Evolutionary conservation across 2,329 filamentous ascomycete species (phyloP), one percentile per base, ranked within the genome.

Genomic region (Didymellaceae sp.): DNA sequence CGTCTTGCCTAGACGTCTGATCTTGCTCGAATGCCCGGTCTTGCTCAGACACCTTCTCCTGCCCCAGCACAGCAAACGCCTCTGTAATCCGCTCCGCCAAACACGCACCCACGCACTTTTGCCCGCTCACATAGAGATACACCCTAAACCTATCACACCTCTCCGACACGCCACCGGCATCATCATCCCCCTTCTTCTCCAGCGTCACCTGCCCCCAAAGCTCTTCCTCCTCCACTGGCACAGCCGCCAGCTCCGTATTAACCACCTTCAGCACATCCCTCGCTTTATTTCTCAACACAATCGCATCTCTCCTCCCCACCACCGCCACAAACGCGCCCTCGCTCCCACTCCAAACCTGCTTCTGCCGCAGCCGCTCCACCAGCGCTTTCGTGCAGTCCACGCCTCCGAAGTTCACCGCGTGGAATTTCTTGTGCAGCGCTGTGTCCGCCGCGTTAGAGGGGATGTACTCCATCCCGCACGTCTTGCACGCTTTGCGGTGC

Each of bases 381-480:
- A 86, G 83, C 14, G 78, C 76, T 66, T 82, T 85, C 14, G 81
- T 80, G 26, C 87, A 75, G 57, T 86, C 82, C 16, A 87, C 79
- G 1, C 86, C 86, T 18, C 81, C 80, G 2, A 79, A 74, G 58
- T 85, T 82, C 72, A 83, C 81, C 26, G 81, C 80, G 65, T 88
- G 86, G 58, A 84, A 88, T 55, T 83, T 85, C 57, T 81, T 81
- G 64, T 88, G 86, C 45, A 88, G 63, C 6, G 78, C 79, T n/a
- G 77, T 75, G 59, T 88, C 86, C 61, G 86, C 84, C 6, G 75
- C 71, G 40, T 82, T 81, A 0, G 84, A 86, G 4, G 84, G 81
- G 25, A 84, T 78, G 59, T 87, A 88, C 44, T 86, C 82, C 86
- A 88, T 88, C 1, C 83, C 82, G 60, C 86, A 88, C 2, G 74